Base-by-base conservation (phyloP, 176 grass and related monocot species). In the Carex kokanica region DNA sequence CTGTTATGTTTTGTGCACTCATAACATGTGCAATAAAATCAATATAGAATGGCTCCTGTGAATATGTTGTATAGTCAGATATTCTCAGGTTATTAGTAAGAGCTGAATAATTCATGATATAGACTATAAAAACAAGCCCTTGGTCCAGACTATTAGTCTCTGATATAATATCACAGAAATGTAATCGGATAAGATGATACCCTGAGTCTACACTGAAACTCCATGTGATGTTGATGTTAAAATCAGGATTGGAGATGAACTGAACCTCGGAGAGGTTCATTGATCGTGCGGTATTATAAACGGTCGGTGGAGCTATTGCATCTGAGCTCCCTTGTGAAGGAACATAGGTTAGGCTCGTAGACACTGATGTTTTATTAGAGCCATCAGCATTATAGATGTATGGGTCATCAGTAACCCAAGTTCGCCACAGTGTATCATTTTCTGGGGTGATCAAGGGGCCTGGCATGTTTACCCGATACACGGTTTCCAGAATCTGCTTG, bases 121-220 rank as follows among this genome's bases (percentile, higher is more conserved):
- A 97, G 77, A 91, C 73, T 40, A 74, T 31, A 85, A 97, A 97
- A 83, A 49, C 13, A 64, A 68, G 18, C 65, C 38, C 82, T 0
- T 0, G 0, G 3, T 23, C 70, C 17, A 60, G 3, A 0, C 56
- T 86, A 43, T 7, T 5, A 81, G 65, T 93, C 11, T 47, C 0
- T 67, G 29, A 18, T 69, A 87, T 69, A 31, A 89, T 86, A 90
- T 93, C 91, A 78, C 94, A 97, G 78, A 93, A 97, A 60, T 97
- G 94, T 23, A 93, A 83, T 53, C 94, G 79, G 47, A 87, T 60
- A 56, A 97, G 86, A 87, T 91, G 13, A 7, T 81, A 63, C 5
- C 81, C 52, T 34, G 9, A 18, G 0, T 29, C 85, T 23, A 86
- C 86, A 8, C 62, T 69, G 38, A 97, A 93, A 14, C 41, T 73